phyloP scores from a whole-genome alignment of 2,329 filamentous ascomycete species.

The Aspergillus sclerotialis region DNA sequence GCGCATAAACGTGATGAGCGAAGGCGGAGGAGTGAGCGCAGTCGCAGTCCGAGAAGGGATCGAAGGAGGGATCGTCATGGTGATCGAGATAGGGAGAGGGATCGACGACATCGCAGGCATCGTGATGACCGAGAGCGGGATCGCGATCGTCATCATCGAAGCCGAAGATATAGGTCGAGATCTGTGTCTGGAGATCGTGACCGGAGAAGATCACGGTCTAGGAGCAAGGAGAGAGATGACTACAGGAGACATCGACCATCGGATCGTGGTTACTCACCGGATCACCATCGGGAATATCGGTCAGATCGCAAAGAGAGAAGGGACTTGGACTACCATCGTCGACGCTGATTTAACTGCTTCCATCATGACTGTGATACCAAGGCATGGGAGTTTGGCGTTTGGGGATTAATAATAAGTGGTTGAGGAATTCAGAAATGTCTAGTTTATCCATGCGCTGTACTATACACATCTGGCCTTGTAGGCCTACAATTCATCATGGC shows the following conservation, averaged over 20 bases:
- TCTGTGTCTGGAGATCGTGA: conserved; percentile 22
- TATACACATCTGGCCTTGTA: conserved; percentile 6
- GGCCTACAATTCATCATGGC: conserved; percentile 45
- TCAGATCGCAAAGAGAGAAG: conserved; percentile 19
- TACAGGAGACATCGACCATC: conserved; percentile 16
- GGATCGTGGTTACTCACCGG: conserved; percentile 12
- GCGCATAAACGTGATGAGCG: too few species aligned
- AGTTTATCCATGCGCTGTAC: conserved; percentile 3
- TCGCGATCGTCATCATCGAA: conserved; percentile 18
- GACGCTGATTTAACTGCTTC: conserved; percentile 12
- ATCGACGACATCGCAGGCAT: conserved; percentile 42
- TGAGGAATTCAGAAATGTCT: conserved; percentile 7
- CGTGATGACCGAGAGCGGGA: conserved; percentile 23
- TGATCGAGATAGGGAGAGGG: conserved; percentile 23
- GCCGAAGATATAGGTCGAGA: conserved; percentile 26
- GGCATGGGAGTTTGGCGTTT: conserved; percentile 10
- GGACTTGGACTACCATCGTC: conserved; percentile 18
- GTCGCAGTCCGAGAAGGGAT: conserved; percentile 26
- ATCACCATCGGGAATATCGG: conserved; percentile 11
- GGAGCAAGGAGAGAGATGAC: conserved; percentile 22
- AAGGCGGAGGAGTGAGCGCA: conserved; percentile 24
- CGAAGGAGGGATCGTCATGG: conserved; percentile 21
- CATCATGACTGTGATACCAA: not conserved
- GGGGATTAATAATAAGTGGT: conserved; percentile 4
- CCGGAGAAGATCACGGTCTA: conserved; percentile 20